Conservation (phyloP, 495 filamentous ascomycete genomes). For the Penicillium coffeae region DNA sequence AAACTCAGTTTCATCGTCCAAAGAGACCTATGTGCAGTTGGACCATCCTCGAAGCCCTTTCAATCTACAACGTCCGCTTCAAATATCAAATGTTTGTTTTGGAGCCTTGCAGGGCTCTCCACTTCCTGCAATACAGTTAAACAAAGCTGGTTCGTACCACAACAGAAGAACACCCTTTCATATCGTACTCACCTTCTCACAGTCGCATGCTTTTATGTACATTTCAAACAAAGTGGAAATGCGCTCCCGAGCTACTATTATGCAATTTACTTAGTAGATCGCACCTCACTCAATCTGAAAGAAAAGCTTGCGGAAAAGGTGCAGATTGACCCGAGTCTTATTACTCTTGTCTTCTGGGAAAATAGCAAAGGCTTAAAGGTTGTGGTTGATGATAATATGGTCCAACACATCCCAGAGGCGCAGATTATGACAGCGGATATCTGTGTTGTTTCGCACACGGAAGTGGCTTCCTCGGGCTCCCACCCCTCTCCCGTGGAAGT, state of each 20-base stretch:
- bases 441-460: too few species aligned
- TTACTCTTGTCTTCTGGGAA: constrained; percentile 66
- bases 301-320: constrained; percentile 71
- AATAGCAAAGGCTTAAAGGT: constrained; percentile 72
- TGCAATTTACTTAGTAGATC: constrained; percentile 79
- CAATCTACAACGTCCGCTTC: too few species aligned
- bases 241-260: constrained; percentile 66
- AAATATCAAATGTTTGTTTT: too few species aligned
- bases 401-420: constrained; percentile 81
- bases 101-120: too few species aligned
- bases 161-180: not conserved
- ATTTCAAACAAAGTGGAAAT: constrained; percentile 50
- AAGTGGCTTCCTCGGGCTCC: too few species aligned
- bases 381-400: constrained; percentile 85
- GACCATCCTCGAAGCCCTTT: too few species aligned
- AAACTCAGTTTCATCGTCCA: too few species aligned
- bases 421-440: constrained; percentile 81
- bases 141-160: constrained; percentile 60
- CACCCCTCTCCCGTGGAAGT: too few species aligned
- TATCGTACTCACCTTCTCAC: constrained; percentile 16
- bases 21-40: too few species aligned
- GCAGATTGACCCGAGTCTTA: constrained; percentile 64
- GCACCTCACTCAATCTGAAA: constrained; percentile 69
- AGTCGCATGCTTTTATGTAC: constrained; percentile 87
- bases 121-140: constrained; percentile 65